Conservation (phyloP, 139 green algal genomes). For the Coelastrella sp. region DNA sequence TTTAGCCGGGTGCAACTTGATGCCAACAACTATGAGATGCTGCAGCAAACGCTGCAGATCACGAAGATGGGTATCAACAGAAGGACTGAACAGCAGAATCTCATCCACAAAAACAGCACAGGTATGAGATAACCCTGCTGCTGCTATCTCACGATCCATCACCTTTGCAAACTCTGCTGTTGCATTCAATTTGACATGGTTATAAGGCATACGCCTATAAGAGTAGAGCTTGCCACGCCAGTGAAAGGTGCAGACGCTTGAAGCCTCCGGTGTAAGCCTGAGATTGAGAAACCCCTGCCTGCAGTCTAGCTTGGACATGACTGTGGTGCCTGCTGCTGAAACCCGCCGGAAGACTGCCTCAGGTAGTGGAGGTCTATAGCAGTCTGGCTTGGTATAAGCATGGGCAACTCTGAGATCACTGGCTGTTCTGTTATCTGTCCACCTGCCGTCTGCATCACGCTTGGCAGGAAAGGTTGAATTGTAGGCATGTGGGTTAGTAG, state of each 20-base stretch:
- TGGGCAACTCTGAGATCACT: neutral
- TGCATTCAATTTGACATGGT: conserved; percentile 21
- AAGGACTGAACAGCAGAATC: neutral
- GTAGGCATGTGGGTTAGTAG: neutral
- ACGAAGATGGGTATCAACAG: conserved; percentile 17
- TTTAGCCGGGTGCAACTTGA: conserved; percentile 49
- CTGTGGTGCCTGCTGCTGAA: neutral
- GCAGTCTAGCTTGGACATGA: neutral
- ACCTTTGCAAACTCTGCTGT: conserved; percentile 41
- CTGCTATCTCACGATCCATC: conserved; percentile 36
- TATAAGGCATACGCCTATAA: conserved; percentile 45
- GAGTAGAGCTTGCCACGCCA: conserved; percentile 23
- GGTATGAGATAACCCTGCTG: conserved; percentile 10
- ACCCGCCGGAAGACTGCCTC: neutral
- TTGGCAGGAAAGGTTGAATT: neutral
- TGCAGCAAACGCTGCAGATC: conserved; percentile 49
- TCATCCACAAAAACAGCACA: conserved; percentile 53
- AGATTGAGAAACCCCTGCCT: neutral
- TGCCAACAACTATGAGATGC: neutral
- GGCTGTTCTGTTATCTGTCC: neutral
- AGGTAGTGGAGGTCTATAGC: neutral
- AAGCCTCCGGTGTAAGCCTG: neutral
- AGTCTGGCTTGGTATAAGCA: neutral
- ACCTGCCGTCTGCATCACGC: neutral
- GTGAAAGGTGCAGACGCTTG: conserved; percentile 33